Percentiles rank a stretch among this genome's conserved stretches.
These are phyloP conservation scores for Piromyces finnis DNA, from an alignment of 192 early-diverging fungal genomes.

Conservation along the genomic window DNA sequence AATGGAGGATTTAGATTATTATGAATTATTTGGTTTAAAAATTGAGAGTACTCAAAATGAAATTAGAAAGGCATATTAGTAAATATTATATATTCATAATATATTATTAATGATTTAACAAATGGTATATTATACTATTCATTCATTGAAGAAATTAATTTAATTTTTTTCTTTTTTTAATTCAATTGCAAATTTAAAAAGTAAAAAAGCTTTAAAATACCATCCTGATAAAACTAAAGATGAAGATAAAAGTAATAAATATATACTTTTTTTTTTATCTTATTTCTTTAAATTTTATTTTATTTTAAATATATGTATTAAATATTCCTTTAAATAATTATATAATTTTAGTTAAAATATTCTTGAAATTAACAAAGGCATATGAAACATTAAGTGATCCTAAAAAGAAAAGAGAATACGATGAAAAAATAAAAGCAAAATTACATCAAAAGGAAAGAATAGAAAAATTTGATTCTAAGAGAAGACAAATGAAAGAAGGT, in stretches of 20 bases:
- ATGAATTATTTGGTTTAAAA: neutral
- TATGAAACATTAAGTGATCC: slow-evolving; percentile 3
- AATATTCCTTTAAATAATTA: no score
- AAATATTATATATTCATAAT: no score
- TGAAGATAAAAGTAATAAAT: neutral
- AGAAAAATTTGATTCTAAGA: neutral
- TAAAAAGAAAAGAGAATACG: neutral
- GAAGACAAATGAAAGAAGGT: neutral
- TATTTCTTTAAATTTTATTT: no score
- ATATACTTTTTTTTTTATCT: no score
- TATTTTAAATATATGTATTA: no score
- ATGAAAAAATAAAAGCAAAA: neutral
- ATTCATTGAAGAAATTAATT: no score
- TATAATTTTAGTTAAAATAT: neutral
- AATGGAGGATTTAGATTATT: neutral
- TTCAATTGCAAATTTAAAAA: neutral
- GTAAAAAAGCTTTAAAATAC: neutral
- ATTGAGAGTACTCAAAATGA: neutral
- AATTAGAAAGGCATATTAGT: neutral
- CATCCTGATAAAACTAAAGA: slow-evolving; percentile 4
- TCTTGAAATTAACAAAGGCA: slow-evolving; percentile 1
- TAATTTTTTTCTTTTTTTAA: neutral
- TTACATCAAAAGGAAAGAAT: neutral
- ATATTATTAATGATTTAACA: no score
- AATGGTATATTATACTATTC: no score